Percentiles rank a stretch among this genome's conserved stretches.
Conservation (phyloP, 2,329 filamentous ascomycete genomes). For the Hypoxylon sp. region DNA sequence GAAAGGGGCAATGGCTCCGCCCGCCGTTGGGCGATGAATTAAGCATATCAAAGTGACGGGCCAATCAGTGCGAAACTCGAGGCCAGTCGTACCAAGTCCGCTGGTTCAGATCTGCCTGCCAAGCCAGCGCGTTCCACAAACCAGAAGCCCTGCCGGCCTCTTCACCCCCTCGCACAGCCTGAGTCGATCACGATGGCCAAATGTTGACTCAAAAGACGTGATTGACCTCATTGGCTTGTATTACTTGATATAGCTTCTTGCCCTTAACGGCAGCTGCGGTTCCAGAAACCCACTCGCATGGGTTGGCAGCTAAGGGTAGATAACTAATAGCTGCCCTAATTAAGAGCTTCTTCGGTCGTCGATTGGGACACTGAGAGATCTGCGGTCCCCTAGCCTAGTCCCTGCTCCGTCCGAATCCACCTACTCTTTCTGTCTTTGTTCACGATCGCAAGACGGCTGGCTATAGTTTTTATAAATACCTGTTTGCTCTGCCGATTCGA, state of each 20-base stretch:
- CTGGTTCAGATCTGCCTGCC: slow-evolving; percentile 38
- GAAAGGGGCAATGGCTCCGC: slow-evolving; percentile 26
- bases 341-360: slow-evolving; percentile 32
- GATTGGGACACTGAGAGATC: slow-evolving; percentile 34
- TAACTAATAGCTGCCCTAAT: slow-evolving; percentile 18
- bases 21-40: slow-evolving; percentile 28
- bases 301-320: slow-evolving; percentile 15
- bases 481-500: slow-evolving; percentile 11
- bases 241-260: slow-evolving; percentile 28
- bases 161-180: slow-evolving; percentile 34
- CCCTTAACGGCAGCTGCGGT: slow-evolving; percentile 36
- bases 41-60: slow-evolving; percentile 30
- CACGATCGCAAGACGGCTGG: slow-evolving; percentile 21
- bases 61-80: slow-evolving; percentile 35
- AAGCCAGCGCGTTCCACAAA: slow-evolving; percentile 37
- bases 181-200: slow-evolving; percentile 35
- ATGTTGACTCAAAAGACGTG: slow-evolving; percentile 32
- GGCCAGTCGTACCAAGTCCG: slow-evolving; percentile 27
- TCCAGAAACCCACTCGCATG: slow-evolving; percentile 27
- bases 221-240: slow-evolving; percentile 25
- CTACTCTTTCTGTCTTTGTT: slow-evolving; percentile 34
- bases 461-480: slow-evolving; percentile 34
- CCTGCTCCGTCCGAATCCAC: slow-evolving; percentile 26
- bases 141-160: slow-evolving; percentile 34
- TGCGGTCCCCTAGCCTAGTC: slow-evolving; percentile 23